Percentiles rank a stretch among this genome's conserved stretches.
These are phyloP conservation scores for Euphorbia neoarborescens DNA, from an alignment of 441 rosid genomes.

Conservation along the genomic window DNA sequence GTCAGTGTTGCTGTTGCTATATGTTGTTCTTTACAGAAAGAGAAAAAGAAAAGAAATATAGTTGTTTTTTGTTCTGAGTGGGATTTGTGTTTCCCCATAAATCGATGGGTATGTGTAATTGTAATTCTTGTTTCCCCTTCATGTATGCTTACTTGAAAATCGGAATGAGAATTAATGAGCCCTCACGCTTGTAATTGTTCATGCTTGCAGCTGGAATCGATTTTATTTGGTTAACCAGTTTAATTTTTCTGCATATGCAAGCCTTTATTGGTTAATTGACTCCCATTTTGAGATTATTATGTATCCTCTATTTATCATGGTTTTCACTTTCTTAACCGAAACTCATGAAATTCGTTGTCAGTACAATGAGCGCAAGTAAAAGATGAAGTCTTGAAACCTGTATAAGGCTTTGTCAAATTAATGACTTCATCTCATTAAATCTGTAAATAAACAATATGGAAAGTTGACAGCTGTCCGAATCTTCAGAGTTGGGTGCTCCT, in stretches of 20 bases:
- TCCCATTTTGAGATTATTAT: not conserved
- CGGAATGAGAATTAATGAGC: slow-evolving; percentile 21
- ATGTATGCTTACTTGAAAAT: slow-evolving; percentile 12
- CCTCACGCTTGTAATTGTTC: not conserved
- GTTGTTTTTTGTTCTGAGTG: slow-evolving; percentile 16
- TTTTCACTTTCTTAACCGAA: not conserved
- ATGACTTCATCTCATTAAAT: not conserved
- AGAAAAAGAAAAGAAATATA: slow-evolving; percentile 18
- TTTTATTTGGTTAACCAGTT: not conserved
- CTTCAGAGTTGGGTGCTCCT: not conserved
- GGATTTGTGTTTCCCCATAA: slow-evolving; percentile 26
- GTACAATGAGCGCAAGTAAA: not conserved
- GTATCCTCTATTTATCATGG: not conserved
- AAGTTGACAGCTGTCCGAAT: slow-evolving; percentile 2
- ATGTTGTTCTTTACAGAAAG: slow-evolving; percentile 21
- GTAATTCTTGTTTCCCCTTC: slow-evolving; percentile 26
- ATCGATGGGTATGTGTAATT: slow-evolving; percentile 21
- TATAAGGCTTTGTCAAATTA: not conserved
- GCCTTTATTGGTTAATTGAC: slow-evolving; percentile 7
- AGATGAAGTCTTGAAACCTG: not conserved
- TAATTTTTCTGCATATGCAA: not conserved
- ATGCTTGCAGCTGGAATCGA: not conserved
- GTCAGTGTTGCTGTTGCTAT: slow-evolving; percentile 67
- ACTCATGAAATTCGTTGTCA: not conserved
- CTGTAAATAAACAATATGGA: not conserved